Evolutionary conservation across 2,329 filamentous ascomycete species (phyloP), one percentile per base, ranked within the genome.

Genomic region (Grosmannia serpens): DNA sequence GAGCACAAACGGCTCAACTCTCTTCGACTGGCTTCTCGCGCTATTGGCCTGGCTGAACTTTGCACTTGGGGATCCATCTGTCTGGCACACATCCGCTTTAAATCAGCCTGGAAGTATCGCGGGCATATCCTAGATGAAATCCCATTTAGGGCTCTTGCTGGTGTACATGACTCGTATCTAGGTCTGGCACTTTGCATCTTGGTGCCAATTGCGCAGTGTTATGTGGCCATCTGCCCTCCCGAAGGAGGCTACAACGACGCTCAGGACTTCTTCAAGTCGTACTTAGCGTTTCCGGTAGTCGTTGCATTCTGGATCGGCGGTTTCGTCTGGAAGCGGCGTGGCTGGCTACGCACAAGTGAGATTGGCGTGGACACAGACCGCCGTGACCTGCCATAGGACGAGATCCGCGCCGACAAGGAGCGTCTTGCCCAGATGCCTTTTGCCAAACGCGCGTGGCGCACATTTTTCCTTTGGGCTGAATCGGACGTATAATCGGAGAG

Each of bases 1-100:
- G 29, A 67, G 70, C 53, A 65, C 71, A 0, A 71, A 71, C 1
- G 79, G 80, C 26, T 68, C 66, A 1, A 71, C 70, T 0, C 77
- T 87, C 26, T 86, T 88, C 60, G 74, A 78, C 65, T 88, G 86
- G 86, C 76, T 89, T 4, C 75, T 82, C 29, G 81, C 84, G 10
- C 72, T 88, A 20, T 86, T 0, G 85, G 82, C 56, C 74, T 88
- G 5, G 79, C 81, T 13, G 80, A 82, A 15, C 75, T 88, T 50
- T 87, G 86, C 68, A 84, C 84, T 13, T 89, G 85, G 85, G 84
- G 79, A 22, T 85, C 81, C 46, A 86, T 88, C 64, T 87, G 84
- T 65, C 71, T 85, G 3, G 77, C 83, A 2, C 86, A 88, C 65
- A 86, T 88, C 66, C 83, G 85, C 24, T 87, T 88, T 76, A 82